Conservation (phyloP, 2,329 filamentous ascomycete species). For the Botrytis cinerea region DNA sequence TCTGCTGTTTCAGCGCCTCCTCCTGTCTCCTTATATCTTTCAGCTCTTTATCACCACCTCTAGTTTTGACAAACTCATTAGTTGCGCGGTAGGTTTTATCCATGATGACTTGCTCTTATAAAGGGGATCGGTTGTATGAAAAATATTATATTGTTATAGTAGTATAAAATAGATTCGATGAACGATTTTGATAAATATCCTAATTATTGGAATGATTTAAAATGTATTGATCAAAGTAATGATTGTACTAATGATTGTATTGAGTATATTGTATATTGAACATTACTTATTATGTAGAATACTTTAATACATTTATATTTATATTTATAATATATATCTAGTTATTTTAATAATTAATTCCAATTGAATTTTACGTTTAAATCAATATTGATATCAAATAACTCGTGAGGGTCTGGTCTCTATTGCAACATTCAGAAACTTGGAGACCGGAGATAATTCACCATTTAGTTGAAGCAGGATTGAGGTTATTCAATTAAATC, state of each 20-base stretch:
- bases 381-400: neutral
- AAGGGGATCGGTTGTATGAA: neutral
- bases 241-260: neutral
- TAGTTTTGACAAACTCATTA: neutral
- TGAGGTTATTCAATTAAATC: neutral
- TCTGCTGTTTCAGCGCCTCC: neutral
- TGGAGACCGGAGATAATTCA: neutral
- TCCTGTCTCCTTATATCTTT: too few species aligned
- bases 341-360: neutral
- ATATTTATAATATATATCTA: too few species aligned
- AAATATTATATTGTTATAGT: neutral
- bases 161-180: neutral
- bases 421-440: neutral
- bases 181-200: neutral
- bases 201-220: neutral
- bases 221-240: neutral
- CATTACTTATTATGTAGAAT: neutral
- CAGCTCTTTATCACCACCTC: neutral
- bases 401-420: neutral
- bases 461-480: neutral
- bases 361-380: neutral
- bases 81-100: neutral
- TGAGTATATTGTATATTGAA: neutral
- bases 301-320: neutral
- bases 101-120: neutral